Conservation (phyloP, 2,329 filamentous ascomycete species). For the Echinosphaeria canescens region DNA sequence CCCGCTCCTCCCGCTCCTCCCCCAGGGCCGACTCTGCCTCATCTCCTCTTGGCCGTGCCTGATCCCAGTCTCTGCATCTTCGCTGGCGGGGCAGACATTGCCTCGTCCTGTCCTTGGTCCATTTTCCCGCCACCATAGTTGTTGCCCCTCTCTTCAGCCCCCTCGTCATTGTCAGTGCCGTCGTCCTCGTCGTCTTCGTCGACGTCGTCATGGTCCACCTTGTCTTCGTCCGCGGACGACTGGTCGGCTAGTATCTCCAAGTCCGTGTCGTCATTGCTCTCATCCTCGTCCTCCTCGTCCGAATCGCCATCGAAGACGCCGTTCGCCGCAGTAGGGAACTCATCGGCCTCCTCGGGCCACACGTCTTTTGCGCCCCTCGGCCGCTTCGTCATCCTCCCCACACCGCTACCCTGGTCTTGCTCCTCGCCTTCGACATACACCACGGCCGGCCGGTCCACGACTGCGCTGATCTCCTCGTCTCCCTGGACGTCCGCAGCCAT, state of each 20-base stretch:
- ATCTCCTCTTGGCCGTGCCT: too few species aligned
- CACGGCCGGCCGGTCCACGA: constrained; percentile 48
- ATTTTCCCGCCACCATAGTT: too few species aligned
- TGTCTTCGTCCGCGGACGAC: constrained; percentile 11
- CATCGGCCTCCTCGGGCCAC: constrained; percentile 25
- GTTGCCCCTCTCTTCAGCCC: too few species aligned
- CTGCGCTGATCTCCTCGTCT: constrained; percentile 30
- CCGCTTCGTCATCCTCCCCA: constrained; percentile 36
- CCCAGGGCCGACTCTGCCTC: too few species aligned
- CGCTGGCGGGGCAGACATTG: too few species aligned
- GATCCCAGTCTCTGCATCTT: too few species aligned
- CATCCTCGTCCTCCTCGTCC: constrained; percentile 7
- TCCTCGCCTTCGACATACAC: constrained; percentile 78
- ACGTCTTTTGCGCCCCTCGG: constrained; percentile 34
- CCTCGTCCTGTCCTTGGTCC: too few species aligned
- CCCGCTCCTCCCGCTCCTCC: too few species aligned
- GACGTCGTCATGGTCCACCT: constrained; percentile 13
- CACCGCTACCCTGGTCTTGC: constrained; percentile 20
- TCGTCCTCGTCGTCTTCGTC: constrained; percentile 12
- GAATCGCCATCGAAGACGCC: constrained; percentile 8
- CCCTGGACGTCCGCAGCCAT: too few species aligned
- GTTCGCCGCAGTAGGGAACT: too few species aligned
- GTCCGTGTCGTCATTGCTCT: constrained; percentile 2
- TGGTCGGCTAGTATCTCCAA: constrained; percentile 2
- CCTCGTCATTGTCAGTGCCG: constrained; percentile 10